phyloP scores from a whole-genome alignment of 1,284 basidiomycete species.

The Sporisorium iseilematis-ciliati region DNA sequence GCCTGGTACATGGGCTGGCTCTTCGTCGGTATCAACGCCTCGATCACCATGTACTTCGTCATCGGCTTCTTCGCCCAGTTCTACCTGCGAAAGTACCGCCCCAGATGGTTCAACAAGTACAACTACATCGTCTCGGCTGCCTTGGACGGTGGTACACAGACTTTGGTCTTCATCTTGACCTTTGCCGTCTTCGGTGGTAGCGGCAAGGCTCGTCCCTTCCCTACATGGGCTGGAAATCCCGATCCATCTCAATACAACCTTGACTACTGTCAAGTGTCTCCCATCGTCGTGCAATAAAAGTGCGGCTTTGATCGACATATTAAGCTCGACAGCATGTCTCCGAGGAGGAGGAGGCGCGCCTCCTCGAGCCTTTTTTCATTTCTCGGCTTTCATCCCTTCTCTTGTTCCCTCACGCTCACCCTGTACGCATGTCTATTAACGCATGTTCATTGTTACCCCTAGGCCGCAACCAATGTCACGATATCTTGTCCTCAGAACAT shows the following conservation, averaged over 20 bases:
- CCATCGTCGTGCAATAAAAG: slow-evolving; percentile 8
- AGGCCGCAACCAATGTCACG: too few species aligned
- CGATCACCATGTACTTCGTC: slow-evolving; percentile 34
- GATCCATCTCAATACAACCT: slow-evolving; percentile 20
- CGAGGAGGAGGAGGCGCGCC: too few species aligned
- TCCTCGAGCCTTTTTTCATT: too few species aligned
- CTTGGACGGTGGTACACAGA: slow-evolving; percentile 72
- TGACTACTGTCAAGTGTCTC: slow-evolving; percentile 29
- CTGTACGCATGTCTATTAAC: too few species aligned
- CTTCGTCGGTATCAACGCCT: slow-evolving; percentile 37
- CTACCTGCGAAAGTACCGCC: slow-evolving; percentile 43
- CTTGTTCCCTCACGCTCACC: too few species aligned
- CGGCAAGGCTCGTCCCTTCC: slow-evolving; percentile 69
- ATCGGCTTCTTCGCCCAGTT: slow-evolving; percentile 44
- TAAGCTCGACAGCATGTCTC: too few species aligned
- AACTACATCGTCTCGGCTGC: slow-evolving; percentile 80
- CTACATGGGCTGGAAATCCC: slow-evolving; percentile 46
- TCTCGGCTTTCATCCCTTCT: too few species aligned
- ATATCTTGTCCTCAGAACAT: too few species aligned
- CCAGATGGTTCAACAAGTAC: slow-evolving; percentile 73
- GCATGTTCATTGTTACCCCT: too few species aligned
- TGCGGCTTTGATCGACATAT: too few species aligned
- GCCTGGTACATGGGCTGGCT: slow-evolving; percentile 46
- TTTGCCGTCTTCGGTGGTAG: slow-evolving; percentile 79
- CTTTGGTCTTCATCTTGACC: slow-evolving; percentile 78